phyloP scores from a whole-genome alignment of 352 stramenopile genomes.

The Elongisporangium prolatum region DNA sequence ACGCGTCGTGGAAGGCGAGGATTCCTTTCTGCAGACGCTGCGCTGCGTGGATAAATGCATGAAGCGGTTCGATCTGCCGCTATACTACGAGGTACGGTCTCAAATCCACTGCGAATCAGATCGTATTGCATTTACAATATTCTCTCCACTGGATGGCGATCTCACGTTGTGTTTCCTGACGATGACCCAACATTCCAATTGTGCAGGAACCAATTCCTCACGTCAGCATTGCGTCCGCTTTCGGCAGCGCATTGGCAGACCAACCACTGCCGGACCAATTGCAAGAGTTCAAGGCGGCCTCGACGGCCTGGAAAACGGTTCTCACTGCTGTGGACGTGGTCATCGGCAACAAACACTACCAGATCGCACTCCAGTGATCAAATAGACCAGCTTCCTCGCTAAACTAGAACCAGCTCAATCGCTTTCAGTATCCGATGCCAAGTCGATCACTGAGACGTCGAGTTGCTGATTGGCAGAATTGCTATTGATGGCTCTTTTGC shows the following conservation, averaged over 20 bases:
- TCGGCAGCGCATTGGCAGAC: constrained; percentile 36
- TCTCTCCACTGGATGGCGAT: constrained; percentile 1
- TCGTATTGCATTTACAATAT: constrained; percentile 1
- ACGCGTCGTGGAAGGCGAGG: constrained; percentile 27
- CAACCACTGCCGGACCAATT: constrained; percentile 35
- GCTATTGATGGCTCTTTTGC: neutral
- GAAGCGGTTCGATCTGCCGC: constrained; percentile 31
- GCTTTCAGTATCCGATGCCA: constrained; percentile 47
- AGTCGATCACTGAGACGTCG: constrained; percentile 27
- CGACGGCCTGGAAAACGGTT: constrained; percentile 10
- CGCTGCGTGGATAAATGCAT: constrained; percentile 64
- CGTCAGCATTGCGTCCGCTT: constrained; percentile 71
- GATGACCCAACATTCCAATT: constrained; percentile 13
- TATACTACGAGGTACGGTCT: constrained; percentile 58
- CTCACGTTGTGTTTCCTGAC: constrained; percentile 38
- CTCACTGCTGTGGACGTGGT: constrained; percentile 48
- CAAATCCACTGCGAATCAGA: neutral
- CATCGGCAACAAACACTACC: constrained; percentile 85
- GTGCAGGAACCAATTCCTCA: constrained; percentile 71
- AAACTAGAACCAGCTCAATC: constrained; percentile 11
- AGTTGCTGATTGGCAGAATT: neutral
- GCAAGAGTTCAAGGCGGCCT: constrained; percentile 11
- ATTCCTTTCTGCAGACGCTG: constrained; percentile 34
- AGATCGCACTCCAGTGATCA: constrained; percentile 46
- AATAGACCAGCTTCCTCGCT: constrained; percentile 1